These are phyloP conservation scores for Phoma sp. DNA, from an alignment of 2,329 filamentous ascomycete genomes.

Conservation along the genomic window DNA sequence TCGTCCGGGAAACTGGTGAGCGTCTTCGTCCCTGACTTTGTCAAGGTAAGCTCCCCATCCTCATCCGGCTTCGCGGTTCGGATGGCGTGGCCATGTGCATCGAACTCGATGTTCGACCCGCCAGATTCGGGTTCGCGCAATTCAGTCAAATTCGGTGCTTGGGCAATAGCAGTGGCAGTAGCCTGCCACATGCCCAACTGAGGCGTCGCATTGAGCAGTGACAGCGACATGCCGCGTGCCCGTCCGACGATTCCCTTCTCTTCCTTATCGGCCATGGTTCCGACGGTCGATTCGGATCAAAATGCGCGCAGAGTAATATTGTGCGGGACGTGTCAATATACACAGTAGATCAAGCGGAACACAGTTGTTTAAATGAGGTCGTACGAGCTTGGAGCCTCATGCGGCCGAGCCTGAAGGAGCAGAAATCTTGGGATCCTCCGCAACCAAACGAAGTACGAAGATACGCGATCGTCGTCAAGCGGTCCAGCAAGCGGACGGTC, in stretches of 20 bases:
- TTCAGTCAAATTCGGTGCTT: constrained; percentile 50
- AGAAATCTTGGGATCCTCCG: too few relatives aligned
- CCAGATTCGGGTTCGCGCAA: constrained; percentile 32
- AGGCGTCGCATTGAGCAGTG: constrained; percentile 41
- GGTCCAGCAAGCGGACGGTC: constrained; percentile 3
- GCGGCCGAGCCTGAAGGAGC: constrained; percentile 2
- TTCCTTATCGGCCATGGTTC: constrained; percentile 15
- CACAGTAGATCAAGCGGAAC: too few relatives aligned
- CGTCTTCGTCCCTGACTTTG: constrained; percentile 16
- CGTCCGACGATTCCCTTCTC: constrained; percentile 20
- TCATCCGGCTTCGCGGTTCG: constrained; percentile 23
- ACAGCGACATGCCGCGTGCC: constrained; percentile 38
- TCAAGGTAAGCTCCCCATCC: constrained; percentile 13
- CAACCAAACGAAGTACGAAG: not conserved
- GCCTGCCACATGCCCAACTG: constrained; percentile 52
- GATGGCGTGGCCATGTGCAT: constrained; percentile 22
- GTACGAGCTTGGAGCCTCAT: not conserved
- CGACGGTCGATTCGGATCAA: not conserved
- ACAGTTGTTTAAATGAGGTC: not conserved
- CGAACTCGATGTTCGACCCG: constrained; percentile 28
- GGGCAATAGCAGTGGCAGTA: constrained; percentile 47
- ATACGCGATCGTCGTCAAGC: constrained; percentile 2
- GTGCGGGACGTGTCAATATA: too few relatives aligned
- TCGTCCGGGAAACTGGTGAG: not conserved
- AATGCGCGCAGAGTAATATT: not conserved